Evolutionary conservation across 768 basidiomycete species (phyloP), one percentile per base, ranked within the genome.

Genomic region (Leucocoprinus leucothites): DNA sequence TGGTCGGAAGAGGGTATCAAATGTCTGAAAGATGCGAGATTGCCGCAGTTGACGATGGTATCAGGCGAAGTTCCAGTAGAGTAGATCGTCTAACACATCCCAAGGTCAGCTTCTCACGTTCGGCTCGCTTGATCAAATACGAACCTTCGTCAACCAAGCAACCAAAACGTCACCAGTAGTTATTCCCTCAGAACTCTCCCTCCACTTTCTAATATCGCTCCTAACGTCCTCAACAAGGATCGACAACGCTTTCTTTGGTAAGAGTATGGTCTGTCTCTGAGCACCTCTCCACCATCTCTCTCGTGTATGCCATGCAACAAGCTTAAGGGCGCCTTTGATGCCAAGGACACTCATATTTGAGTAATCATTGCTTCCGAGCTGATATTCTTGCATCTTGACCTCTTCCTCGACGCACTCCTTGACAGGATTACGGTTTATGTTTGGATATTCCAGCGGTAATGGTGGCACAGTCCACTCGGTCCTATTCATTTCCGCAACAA

Each of bases 101-200:
- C 60, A n/a, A 50, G 21, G 25, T 40, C 4, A 31, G 8, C 14
- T 8, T 35, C n/a, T 13, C 9, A 5, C 38, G n/a, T 18, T 14
- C n/a, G 8, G 22, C 13, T 26, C 9, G 7, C 7, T 16, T 6
- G 40, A 16, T 35, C 11, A 11, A 31, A 19, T 16, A 42, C 56
- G 6, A 47, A 75, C 75, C 64, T 76, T 75, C 57, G 72, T 59
- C 21, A 74, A 42, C 75, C 76, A 78, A 3, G 74, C 73, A 3
- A 68, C 67, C 18, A 76, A 64, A 31, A 76, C 64, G 56, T 76
- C 74, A 1, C 75, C 74, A 1, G 74, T 73, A 14, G 69, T 67
- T 31, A 69, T 63, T 35, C 58, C 47, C 0, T 61, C 57, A 1
- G 53, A 54, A 34, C 58, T 36, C 18, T 61, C 56, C 13, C 52